phyloP scores from a whole-genome alignment of 2,329 filamentous ascomycete species.

The Lithohypha guttulata region DNA sequence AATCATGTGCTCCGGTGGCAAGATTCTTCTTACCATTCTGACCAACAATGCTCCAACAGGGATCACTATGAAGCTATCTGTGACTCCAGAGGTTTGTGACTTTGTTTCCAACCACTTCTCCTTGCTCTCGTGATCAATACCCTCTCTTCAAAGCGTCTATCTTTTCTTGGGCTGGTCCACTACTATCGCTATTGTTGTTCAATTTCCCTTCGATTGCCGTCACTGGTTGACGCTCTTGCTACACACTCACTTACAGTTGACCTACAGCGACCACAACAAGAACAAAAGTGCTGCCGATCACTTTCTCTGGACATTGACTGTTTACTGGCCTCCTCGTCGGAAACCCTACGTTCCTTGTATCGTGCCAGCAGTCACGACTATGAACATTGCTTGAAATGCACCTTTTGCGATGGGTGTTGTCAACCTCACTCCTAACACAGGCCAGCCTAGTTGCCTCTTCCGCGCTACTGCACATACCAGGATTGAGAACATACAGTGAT shows the following conservation, averaged over 20 bases:
- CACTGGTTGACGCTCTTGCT: slow-evolving; percentile 4
- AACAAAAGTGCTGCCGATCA: not conserved
- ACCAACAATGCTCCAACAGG: not conserved
- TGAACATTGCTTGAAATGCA: not conserved
- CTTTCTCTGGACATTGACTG: too few species aligned
- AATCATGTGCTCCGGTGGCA: not conserved
- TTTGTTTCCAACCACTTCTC: not conserved
- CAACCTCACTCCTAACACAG: not conserved
- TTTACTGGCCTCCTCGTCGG: too few species aligned
- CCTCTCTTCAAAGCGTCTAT: slow-evolving; percentile 4
- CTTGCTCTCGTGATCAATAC: not conserved
- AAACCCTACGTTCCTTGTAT: too few species aligned
- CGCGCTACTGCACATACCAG: slow-evolving; percentile 1
- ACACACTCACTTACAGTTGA: not conserved
- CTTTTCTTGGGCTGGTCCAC: slow-evolving; percentile 4
- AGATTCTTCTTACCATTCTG: not conserved
- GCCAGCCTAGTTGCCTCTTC: slow-evolving; percentile 5
- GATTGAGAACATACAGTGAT: not conserved
- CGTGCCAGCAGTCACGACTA: too few species aligned
- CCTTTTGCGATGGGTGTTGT: slow-evolving; percentile 1
- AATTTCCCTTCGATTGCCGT: not conserved
- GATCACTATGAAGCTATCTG: not conserved
- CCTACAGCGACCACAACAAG: too few species aligned
- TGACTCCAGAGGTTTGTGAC: slow-evolving; percentile 1
- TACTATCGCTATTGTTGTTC: not conserved